These are phyloP conservation scores for Argentina anserina DNA, from an alignment of 306 rosid genomes.

Conservation along the genomic window DNA sequence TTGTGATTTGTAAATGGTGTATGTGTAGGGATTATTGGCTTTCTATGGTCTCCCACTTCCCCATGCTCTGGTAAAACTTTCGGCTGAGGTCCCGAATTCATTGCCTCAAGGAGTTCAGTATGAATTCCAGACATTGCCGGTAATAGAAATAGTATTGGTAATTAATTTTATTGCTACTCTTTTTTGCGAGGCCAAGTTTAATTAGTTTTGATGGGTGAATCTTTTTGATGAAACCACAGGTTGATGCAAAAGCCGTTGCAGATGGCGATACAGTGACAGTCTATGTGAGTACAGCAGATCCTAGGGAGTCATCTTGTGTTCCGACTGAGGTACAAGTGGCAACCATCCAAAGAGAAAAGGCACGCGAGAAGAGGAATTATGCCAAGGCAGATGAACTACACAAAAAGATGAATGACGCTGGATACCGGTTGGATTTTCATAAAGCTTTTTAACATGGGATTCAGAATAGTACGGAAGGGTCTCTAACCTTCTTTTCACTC, in stretches of 20 bases:
- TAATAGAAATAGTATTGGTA: constrained; percentile 10
- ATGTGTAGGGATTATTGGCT: constrained; percentile 25
- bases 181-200: neutral
- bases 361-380: constrained; percentile 45
- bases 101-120: constrained; percentile 18
- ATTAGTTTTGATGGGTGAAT: constrained; percentile 12
- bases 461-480: neutral
- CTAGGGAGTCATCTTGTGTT: constrained; percentile 62
- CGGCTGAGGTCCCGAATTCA: constrained; percentile 20
- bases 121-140: constrained; percentile 11
- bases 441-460: neutral
- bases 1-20: neutral
- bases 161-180: neutral
- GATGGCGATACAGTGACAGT: constrained; percentile 91
- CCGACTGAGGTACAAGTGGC: constrained; percentile 57
- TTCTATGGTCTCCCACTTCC: constrained; percentile 34
- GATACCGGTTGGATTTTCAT: constrained; percentile 58
- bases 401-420: constrained; percentile 58
- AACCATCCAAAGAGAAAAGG: constrained; percentile 48
- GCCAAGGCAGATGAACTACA: constrained; percentile 66
- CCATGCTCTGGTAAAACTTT: constrained; percentile 12
- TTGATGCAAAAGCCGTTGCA: constrained; percentile 74
- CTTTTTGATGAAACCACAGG: constrained; percentile 45
- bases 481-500: neutral
- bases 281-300: constrained; percentile 69